Conservation (phyloP, 331 rosid species). For the Stylosanthes scabra region DNA sequence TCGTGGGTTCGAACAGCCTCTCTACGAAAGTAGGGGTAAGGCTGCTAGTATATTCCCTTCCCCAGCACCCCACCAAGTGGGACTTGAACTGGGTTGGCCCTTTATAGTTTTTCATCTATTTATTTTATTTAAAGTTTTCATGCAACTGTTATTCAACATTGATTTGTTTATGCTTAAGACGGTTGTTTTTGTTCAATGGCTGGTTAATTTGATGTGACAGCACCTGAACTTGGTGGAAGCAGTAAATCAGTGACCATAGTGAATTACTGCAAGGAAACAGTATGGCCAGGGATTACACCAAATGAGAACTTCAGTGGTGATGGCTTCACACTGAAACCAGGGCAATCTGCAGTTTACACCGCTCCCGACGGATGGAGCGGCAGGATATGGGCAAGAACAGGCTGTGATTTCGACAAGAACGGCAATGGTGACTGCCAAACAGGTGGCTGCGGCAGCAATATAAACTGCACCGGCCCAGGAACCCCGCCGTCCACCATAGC, state of each 20-base stretch:
- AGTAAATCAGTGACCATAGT: slow-evolving; percentile 49
- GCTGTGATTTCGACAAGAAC: slow-evolving; percentile 61
- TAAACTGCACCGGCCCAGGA: slow-evolving; percentile 59
- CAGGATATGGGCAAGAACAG: slow-evolving; percentile 67
- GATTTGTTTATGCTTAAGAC: neutral
- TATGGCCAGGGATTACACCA: slow-evolving; percentile 64
- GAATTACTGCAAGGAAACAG: slow-evolving; percentile 61
- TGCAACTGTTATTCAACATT: neutral
- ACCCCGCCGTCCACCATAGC: slow-evolving; percentile 60
- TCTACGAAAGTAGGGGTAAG: too few species aligned
- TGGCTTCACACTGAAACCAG: slow-evolving; percentile 44
- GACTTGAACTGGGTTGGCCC: too few species aligned
- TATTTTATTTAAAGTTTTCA: neutral
- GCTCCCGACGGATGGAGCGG: slow-evolving; percentile 56
- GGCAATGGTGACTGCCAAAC: slow-evolving; percentile 63
- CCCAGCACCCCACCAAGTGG: too few species aligned
- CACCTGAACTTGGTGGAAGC: slow-evolving; percentile 42
- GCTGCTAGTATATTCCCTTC: too few species aligned
- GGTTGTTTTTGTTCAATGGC: neutral
- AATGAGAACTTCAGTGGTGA: slow-evolving; percentile 50
- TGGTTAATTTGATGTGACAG: slow-evolving; percentile 36
- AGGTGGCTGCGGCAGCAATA: slow-evolving; percentile 53
- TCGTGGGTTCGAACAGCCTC: too few species aligned
- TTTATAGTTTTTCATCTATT: neutral
- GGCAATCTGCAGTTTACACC: slow-evolving; percentile 50